Conservation (phyloP, 768 basidiomycete species). For the Pleurotus sapidus region DNA sequence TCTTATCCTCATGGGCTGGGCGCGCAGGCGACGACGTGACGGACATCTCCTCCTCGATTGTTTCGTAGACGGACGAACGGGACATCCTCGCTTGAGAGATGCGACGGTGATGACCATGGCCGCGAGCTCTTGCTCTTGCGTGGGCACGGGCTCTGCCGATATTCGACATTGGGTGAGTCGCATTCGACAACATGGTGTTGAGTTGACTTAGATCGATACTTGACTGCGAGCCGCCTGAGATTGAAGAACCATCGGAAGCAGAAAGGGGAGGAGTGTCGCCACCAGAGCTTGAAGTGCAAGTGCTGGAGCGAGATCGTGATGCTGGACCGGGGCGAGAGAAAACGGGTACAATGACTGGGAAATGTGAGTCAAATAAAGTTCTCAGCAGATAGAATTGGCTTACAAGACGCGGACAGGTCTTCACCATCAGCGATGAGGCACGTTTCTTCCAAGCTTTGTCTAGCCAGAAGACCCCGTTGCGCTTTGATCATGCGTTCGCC, state of each 20-base stretch:
- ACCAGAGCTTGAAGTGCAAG: conserved; percentile 66
- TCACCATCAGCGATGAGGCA: conserved; percentile 66
- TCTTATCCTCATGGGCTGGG: conserved; percentile 27
- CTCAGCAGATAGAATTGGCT: conserved; percentile 31
- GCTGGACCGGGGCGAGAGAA: conserved; percentile 58
- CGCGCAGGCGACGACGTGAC: conserved; percentile 27
- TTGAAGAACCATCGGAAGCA: conserved; percentile 62
- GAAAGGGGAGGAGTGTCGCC: conserved; percentile 72
- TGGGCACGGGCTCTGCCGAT: conserved; percentile 9
- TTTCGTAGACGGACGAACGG: conserved; percentile 72
- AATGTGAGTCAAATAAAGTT: conserved; percentile 12
- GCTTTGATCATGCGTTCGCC: conserved; percentile 68
- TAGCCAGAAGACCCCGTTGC: conserved; percentile 56
- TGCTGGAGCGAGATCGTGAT: conserved; percentile 62
- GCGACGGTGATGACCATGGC: conserved; percentile 69
- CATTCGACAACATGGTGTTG: conserved; percentile 51
- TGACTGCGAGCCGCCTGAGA: conserved; percentile 72
- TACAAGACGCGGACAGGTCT: conserved; percentile 51
- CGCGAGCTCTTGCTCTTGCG: conserved; percentile 42
- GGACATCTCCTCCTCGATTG: conserved; percentile 69
- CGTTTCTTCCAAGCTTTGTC: conserved; percentile 67
- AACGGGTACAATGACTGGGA: conserved; percentile 33
- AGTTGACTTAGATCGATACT: conserved; percentile 72
- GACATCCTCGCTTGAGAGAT: conserved; percentile 63
- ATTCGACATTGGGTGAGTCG: conserved; percentile 47